These are phyloP conservation scores for Odontarrhena argentea DNA, from an alignment of 345 rosid genomes.

Conservation along the genomic window DNA sequence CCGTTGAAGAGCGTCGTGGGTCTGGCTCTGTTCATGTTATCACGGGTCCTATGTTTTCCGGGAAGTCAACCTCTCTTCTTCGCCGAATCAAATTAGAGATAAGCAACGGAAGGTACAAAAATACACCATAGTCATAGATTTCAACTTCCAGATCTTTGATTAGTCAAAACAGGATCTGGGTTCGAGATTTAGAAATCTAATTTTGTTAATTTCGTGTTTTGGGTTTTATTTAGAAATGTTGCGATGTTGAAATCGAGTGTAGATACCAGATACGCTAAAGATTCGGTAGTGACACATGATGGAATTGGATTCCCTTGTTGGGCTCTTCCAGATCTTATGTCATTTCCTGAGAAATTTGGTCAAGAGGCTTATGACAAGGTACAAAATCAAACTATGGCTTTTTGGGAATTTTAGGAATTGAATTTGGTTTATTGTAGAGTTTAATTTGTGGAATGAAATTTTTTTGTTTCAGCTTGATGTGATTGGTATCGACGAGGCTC, in stretches of 20 bases:
- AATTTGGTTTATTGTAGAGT: neutral
- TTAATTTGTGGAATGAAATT: neutral
- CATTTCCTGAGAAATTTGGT: slow-evolving; percentile 55
- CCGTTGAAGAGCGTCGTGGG: slow-evolving; percentile 16
- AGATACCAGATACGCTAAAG: slow-evolving; percentile 73
- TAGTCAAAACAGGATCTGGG: neutral
- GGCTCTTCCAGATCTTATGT: slow-evolving; percentile 73
- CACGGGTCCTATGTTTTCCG: slow-evolving; percentile 90
- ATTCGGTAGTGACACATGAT: slow-evolving; percentile 82
- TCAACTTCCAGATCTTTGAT: neutral
- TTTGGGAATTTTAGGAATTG: neutral
- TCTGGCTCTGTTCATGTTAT: slow-evolving; percentile 84
- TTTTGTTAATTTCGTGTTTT: neutral
- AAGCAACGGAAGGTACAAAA: slow-evolving; percentile 56
- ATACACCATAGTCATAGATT: neutral
- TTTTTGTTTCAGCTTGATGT: slow-evolving; percentile 65
- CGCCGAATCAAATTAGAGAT: slow-evolving; percentile 74
- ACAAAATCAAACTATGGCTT: neutral
- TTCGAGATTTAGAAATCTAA: neutral
- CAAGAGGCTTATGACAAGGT: slow-evolving; percentile 70
- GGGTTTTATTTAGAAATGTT: slow-evolving; percentile 50
- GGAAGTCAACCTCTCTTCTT: slow-evolving; percentile 91
- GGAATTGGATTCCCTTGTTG: slow-evolving; percentile 81
- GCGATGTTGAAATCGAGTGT: slow-evolving; percentile 81
- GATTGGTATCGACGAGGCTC: slow-evolving; percentile 94